These are phyloP conservation scores for Pestalotiopsis sp. DNA, from an alignment of 2,329 filamentous ascomycete genomes.

Conservation along the genomic window DNA sequence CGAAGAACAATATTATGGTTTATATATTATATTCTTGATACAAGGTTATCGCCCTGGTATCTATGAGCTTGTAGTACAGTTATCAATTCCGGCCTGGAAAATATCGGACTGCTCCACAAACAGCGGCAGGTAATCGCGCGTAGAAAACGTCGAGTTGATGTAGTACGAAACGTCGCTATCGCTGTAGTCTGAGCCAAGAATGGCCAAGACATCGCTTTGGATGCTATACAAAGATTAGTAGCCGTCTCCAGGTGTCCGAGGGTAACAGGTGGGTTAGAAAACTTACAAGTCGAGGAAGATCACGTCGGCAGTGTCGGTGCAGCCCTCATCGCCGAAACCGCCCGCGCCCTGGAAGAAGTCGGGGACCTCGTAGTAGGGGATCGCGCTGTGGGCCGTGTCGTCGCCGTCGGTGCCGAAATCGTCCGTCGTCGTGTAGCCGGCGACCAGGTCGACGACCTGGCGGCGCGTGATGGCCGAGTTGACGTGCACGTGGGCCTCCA, in stretches of 20 bases:
- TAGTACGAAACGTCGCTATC: slow-evolving; percentile 40
- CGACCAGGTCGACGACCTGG: slow-evolving; percentile 46
- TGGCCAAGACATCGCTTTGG: slow-evolving; percentile 37
- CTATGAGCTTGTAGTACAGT: slow-evolving; percentile 32
- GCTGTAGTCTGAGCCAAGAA: slow-evolving; percentile 39
- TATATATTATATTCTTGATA: neutral
- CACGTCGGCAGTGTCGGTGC: slow-evolving; percentile 51
- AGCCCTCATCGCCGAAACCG: slow-evolving; percentile 47
- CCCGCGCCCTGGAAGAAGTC: slow-evolving; percentile 53
- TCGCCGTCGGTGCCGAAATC: slow-evolving; percentile 61
- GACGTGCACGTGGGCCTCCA: slow-evolving; percentile 21
- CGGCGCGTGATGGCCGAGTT: slow-evolving; percentile 46
- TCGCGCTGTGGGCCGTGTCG: slow-evolving; percentile 53
- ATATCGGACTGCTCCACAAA: slow-evolving; percentile 37
- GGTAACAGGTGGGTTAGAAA: too few relatives aligned
- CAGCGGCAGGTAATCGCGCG: slow-evolving; percentile 41
- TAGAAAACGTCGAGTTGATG: slow-evolving; percentile 41
- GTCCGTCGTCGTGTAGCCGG: slow-evolving; percentile 58
- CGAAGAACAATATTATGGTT: neutral
- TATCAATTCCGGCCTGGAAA: slow-evolving; percentile 38
- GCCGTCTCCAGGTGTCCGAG: too few relatives aligned
- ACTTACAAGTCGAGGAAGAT: slow-evolving; percentile 57
- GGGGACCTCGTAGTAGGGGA: slow-evolving; percentile 50
- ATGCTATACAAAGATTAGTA: slow-evolving; percentile 31
- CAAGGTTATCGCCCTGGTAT: neutral